A percentile compares a stretch with the other conserved stretches of the same genome.
Conservation (phyloP, 495 filamentous ascomycete genomes). For the Xylaria intraflava region DNA sequence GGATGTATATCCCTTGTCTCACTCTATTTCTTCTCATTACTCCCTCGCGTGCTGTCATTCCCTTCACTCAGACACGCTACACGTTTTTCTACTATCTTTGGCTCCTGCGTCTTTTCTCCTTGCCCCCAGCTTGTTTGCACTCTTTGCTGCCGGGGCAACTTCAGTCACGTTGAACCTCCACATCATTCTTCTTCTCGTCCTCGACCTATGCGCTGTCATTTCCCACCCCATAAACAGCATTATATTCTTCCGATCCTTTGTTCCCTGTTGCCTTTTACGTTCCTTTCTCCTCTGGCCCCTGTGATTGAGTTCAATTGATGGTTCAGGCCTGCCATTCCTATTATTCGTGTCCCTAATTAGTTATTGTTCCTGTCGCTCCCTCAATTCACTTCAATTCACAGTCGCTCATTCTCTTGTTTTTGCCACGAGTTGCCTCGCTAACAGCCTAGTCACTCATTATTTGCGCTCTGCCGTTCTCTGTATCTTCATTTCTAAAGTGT, state of each 20-base stretch:
- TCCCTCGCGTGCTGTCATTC: slow-evolving; percentile 22
- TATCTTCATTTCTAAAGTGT: neutral
- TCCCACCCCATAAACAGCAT: neutral
- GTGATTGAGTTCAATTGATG: slow-evolving; percentile 7
- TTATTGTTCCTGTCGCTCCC: slow-evolving; percentile 13
- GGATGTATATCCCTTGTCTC: slow-evolving; percentile 11
- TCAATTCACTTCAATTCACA: slow-evolving; percentile 2
- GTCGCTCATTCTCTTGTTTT: slow-evolving; percentile 11
- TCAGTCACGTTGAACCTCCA: neutral
- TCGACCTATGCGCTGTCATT: neutral
- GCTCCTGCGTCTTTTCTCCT: neutral
- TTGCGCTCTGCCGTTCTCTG: slow-evolving; percentile 5
- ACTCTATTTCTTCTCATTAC: slow-evolving; percentile 11
- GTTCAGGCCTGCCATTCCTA: neutral
- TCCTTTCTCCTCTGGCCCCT: neutral
- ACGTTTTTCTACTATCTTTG: neutral
- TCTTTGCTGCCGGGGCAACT: slow-evolving; percentile 17
- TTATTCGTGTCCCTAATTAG: slow-evolving; percentile 14
- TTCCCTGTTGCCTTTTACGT: slow-evolving; percentile 1
- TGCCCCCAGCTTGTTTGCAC: neutral
- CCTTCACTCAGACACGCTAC: slow-evolving; percentile 9
- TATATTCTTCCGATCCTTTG: slow-evolving; percentile 14
- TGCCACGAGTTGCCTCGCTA: slow-evolving; percentile 10
- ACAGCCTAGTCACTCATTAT: slow-evolving; percentile 14
- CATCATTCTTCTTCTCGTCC: neutral